Evolutionary conservation across 495 filamentous ascomycete genomes (phyloP).

Genomic region (Pyrenula aspistea): DNA sequence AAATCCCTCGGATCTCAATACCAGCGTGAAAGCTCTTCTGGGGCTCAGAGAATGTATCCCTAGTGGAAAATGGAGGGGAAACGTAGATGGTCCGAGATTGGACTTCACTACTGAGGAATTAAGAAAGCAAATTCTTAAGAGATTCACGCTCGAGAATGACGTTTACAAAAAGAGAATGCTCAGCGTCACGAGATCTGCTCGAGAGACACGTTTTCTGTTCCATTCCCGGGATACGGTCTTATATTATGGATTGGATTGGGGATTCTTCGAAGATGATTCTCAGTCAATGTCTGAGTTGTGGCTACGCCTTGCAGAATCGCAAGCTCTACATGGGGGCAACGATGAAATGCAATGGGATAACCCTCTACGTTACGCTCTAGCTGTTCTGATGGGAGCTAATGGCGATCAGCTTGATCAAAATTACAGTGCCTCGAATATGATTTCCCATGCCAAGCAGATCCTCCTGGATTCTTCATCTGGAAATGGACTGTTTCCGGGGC

Average conservation of each 20-base stretch:
- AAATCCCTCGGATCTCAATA: background rate
- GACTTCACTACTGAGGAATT: background rate
- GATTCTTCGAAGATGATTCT: background rate
- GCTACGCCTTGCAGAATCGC: background rate
- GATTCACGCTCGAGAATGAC: background rate
- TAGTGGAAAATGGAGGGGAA: background rate
- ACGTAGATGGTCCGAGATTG: background rate
- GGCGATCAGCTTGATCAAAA: background rate
- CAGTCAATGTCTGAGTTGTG: background rate
- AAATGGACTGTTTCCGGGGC: background rate
- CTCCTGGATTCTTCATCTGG: background rate
- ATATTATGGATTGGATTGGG: background rate
- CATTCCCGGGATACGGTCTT: background rate
- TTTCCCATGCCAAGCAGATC: background rate
- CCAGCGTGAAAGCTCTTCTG: background rate
- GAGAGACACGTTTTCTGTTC: background rate
- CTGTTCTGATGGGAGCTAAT: background rate
- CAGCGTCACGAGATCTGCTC: background rate
- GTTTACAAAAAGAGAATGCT: background rate
- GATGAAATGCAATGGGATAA: background rate
- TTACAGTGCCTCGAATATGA: background rate
- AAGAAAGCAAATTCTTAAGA: background rate
- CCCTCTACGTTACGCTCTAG: background rate
- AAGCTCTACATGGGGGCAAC: background rate
- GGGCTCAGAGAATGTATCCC: background rate